These are phyloP conservation scores for Ogataea pini DNA, from an alignment of 805 yeast species.

Conservation along the genomic window DNA sequence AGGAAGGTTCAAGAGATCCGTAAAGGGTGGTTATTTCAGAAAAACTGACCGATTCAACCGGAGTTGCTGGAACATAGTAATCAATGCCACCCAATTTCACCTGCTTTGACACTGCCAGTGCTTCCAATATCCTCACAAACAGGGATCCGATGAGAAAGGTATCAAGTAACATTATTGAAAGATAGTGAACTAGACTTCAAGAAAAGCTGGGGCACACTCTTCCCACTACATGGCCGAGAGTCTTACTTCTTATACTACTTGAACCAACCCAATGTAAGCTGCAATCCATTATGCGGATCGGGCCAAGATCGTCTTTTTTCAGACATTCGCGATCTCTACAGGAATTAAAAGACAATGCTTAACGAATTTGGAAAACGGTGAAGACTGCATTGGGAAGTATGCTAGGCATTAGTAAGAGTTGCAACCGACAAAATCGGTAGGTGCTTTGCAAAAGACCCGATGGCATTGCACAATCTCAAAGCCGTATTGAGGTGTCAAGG, in stretches of 20 bases:
- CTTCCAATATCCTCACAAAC: background rate
- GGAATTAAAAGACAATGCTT: too few relatives aligned
- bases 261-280: background rate
- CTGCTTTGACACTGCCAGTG: slow-evolving; percentile 15
- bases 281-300: background rate
- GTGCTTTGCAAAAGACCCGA: too few relatives aligned
- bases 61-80: slow-evolving; percentile 13
- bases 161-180: background rate
- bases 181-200: background rate
- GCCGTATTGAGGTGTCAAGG: too few relatives aligned
- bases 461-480: too few relatives aligned
- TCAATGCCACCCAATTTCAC: slow-evolving; percentile 9
- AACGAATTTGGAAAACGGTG: too few relatives aligned
- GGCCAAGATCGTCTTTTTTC: background rate
- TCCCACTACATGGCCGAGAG: too few relatives aligned
- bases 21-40: background rate
- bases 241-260: too few relatives aligned
- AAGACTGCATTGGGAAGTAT: too few relatives aligned
- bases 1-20: slow-evolving; percentile 9
- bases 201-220: background rate
- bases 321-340: too few relatives aligned
- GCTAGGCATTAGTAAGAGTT: background rate
- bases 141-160: background rate
- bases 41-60: slow-evolving; percentile 5
- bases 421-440: too few relatives aligned